Evolutionary conservation across 1,284 basidiomycete species (phyloP).

Genomic region (Moesziomyces sp.): DNA sequence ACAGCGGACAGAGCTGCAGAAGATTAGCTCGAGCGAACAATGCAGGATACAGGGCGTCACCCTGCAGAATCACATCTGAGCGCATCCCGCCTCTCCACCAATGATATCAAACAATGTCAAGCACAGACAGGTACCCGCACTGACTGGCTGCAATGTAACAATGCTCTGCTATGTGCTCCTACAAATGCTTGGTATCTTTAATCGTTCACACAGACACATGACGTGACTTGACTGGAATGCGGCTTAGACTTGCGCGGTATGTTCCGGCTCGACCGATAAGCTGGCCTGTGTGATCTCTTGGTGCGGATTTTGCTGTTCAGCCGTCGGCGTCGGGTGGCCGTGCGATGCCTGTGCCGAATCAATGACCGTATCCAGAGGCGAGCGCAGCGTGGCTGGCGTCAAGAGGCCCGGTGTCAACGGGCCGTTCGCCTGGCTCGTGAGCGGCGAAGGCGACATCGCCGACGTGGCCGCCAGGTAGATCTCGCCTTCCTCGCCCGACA

Average conservation of each 20-base stretch:
- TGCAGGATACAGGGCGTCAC: neutral
- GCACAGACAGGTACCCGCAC: neutral
- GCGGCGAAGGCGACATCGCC: conserved; percentile 14
- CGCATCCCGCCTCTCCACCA: neutral
- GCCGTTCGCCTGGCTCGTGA: conserved; percentile 11
- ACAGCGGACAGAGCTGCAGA: neutral
- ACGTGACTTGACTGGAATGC: no score
- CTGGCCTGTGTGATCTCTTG: neutral
- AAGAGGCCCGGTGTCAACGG: conserved; percentile 25
- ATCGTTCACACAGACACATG: no score
- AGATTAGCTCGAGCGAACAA: neutral
- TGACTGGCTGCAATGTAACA: neutral
- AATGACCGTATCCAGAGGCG: conserved; percentile 29
- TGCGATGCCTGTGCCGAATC: conserved; percentile 44
- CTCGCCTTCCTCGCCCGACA: conserved; percentile 28
- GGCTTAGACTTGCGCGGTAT: neutral
- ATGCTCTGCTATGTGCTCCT: neutral
- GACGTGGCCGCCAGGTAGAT: conserved; percentile 33
- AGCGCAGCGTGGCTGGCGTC: conserved; percentile 29
- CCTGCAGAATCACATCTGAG: no score
- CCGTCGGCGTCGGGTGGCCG: conserved; percentile 31
- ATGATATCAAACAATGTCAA: neutral
- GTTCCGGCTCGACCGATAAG: conserved; percentile 4
- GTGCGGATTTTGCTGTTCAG: conserved; percentile 14
- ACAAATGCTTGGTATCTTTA: neutral